A percentile compares a stretch with the other conserved stretches of the same genome.
Conservation (phyloP, 257 asterid species). For the Thymus mandschuricus region DNA sequence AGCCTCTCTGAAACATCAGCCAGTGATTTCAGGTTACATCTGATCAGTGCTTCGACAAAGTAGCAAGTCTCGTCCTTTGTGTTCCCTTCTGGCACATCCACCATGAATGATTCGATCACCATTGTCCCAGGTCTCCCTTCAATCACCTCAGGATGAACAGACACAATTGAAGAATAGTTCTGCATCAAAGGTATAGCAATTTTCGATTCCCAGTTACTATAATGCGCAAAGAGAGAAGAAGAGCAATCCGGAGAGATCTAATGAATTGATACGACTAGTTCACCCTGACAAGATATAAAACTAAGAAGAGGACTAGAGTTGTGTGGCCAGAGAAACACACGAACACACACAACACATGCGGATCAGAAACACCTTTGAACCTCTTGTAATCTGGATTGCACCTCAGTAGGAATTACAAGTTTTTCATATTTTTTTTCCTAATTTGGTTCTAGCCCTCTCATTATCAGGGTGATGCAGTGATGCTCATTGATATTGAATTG, state of each 20-base stretch:
- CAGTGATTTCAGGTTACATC: conserved; percentile 62
- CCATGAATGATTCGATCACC: conserved; percentile 62
- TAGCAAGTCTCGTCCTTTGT: conserved; percentile 64
- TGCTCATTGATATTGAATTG: conserved; percentile 10
- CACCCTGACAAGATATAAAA: no score
- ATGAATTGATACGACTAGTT: background rate
- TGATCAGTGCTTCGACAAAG: conserved; percentile 59
- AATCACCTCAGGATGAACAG: conserved; percentile 60
- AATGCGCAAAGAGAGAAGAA: background rate
- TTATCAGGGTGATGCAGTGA: conserved; percentile 4
- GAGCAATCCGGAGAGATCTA: background rate
- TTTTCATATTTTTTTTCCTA: no score
- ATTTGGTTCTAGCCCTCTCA: background rate
- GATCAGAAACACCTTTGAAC: no score
- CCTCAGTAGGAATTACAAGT: no score
- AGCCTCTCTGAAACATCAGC: conserved; percentile 62
- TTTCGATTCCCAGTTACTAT: background rate
- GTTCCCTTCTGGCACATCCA: conserved; percentile 66
- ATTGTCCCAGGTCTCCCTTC: conserved; percentile 58
- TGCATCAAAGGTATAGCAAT: conserved; percentile 30
- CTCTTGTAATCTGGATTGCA: no score
- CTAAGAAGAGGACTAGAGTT: no score
- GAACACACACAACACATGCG: no score
- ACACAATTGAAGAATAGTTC: conserved; percentile 59
- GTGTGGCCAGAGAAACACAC: no score